Evolutionary conservation across 164 flowering plant species (phyloP).

Genomic region (Tetrastigma voinierianum): DNA sequence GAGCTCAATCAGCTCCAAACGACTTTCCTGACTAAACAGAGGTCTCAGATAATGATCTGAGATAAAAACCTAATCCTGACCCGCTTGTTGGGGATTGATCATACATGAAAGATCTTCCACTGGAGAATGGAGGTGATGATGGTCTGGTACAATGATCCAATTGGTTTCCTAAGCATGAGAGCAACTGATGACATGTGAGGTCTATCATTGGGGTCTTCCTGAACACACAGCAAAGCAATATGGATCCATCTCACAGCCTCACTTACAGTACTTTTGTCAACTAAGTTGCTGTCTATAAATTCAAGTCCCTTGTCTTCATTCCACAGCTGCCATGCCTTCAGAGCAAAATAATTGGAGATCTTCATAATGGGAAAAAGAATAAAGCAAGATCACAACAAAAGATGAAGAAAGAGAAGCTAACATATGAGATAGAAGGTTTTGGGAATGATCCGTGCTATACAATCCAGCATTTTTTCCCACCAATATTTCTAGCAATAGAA

Average conservation of each 20-base stretch:
- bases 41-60: constrained; percentile 12
- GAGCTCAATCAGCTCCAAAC: neutral
- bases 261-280: constrained; percentile 2
- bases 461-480: constrained; percentile 28
- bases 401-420: neutral
- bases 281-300: constrained; percentile 18
- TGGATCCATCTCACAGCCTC: constrained; percentile 32
- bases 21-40: constrained; percentile 5
- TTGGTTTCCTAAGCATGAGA: constrained; percentile 27
- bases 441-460: neutral
- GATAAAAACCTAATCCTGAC: neutral
- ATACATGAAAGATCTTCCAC: constrained; percentile 4
- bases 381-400: neutral
- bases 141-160: constrained; percentile 9
- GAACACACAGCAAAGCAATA: constrained; percentile 33
- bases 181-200: constrained; percentile 29
- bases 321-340: constrained; percentile 25
- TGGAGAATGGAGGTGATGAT: constrained; percentile 17
- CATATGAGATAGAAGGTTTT: constrained; percentile 17
- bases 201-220: constrained; percentile 25
- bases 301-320: constrained; percentile 22
- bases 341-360: neutral
- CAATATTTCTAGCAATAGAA: constrained; percentile 37
- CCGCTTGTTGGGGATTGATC: constrained; percentile 11
- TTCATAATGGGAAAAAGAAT: neutral